Evolutionary conservation across 176 grass and related monocot species (phyloP).

Genomic region (Carex littledalei): DNA sequence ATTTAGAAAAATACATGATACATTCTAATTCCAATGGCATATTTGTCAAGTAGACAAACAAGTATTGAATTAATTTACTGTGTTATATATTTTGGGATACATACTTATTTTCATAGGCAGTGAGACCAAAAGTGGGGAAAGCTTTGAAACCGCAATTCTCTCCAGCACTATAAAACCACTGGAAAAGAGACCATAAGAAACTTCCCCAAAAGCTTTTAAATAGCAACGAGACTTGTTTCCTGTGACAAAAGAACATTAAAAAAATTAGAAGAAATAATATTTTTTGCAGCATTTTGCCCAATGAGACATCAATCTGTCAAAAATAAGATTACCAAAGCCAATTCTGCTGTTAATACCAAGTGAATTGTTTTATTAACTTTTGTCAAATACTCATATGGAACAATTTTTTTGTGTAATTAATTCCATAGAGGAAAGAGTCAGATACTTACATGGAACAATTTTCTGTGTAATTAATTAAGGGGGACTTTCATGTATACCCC

Average conservation of each 20-base stretch:
- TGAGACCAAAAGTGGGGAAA: constrained; percentile 51
- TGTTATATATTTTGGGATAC: not conserved
- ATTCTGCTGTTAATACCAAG: not conserved
- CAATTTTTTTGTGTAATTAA: not conserved
- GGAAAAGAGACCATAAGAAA: constrained; percentile 40
- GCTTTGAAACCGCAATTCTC: constrained; percentile 37
- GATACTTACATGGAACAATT: not conserved
- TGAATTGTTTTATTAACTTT: not conserved
- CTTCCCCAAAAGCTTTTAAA: constrained; percentile 45
- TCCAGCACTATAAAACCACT: constrained; percentile 50
- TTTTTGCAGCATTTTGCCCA: not conserved
- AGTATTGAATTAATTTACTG: not conserved
- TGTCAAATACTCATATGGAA: not conserved
- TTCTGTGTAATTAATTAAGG: not conserved
- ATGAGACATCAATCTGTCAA: not conserved
- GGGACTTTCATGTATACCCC: too few relatives aligned
- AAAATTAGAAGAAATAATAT: not conserved
- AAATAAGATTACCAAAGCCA: not conserved
- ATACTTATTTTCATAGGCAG: constrained; percentile 33
- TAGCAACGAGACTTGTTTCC: constrained; percentile 37
- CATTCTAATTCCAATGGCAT: too few relatives aligned
- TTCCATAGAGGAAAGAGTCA: not conserved
- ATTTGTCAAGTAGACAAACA: not conserved
- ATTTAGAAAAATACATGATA: too few relatives aligned
- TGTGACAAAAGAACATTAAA: constrained; percentile 18